phyloP scores from a whole-genome alignment of 139 green algal genomes.

The Deuterostichococcus epilithicus region DNA sequence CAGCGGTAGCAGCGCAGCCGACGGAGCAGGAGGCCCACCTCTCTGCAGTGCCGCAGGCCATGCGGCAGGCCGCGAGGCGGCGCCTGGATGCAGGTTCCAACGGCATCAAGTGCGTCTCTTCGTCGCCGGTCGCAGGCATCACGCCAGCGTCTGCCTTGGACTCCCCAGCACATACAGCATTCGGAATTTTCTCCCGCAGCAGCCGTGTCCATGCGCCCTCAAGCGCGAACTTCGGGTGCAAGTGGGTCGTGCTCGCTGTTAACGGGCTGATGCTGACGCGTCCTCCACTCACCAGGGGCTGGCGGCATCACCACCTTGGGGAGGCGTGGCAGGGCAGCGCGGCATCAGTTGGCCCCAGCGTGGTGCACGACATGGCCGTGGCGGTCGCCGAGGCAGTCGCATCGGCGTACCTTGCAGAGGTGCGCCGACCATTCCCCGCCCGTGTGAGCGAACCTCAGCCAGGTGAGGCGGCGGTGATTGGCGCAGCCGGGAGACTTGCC shows the following conservation, averaged over 20 bases:
- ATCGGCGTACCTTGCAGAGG: slow-evolving; percentile 36
- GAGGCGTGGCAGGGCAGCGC: background rate
- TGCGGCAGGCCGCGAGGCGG: background rate
- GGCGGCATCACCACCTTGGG: background rate
- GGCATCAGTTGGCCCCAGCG: background rate
- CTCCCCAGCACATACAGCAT: too few relatives aligned
- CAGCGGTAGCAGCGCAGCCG: too few relatives aligned
- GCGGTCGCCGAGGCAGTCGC: slow-evolving; percentile 42
- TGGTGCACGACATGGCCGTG: slow-evolving; percentile 52
- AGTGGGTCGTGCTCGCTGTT: too few relatives aligned
- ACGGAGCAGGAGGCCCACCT: too few relatives aligned
- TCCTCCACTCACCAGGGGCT: background rate
- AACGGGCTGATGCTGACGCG: background rate
- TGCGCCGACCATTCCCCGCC: background rate
- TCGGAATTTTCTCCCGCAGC: too few relatives aligned
- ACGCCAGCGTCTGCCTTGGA: too few relatives aligned
- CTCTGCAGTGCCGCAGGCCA: background rate
- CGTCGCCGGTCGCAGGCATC: too few relatives aligned
- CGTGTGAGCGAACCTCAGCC: background rate
- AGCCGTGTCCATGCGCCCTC: too few relatives aligned
- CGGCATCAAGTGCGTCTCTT: background rate
- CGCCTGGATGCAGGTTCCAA: background rate
- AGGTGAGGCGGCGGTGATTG: background rate
- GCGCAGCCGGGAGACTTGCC: too few relatives aligned
- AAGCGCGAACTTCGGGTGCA: too few relatives aligned